Conservation (phyloP, 148 eudicot genomes). For the Oxyria digyna region DNA sequence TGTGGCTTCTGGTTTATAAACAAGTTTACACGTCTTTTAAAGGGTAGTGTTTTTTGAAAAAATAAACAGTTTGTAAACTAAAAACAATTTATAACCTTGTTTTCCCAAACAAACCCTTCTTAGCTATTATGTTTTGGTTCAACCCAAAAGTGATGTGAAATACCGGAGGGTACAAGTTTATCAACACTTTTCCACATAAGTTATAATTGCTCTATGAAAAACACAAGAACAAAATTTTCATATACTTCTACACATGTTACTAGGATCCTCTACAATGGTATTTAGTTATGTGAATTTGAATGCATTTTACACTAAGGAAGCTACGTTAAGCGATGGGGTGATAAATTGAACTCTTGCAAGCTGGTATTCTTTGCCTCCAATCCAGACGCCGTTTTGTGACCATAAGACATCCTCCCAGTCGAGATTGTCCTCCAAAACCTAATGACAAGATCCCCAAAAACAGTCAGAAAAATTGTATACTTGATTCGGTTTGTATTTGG, state of each 20-base stretch:
- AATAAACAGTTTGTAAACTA: too few relatives aligned
- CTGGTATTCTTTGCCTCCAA: constrained; percentile 48
- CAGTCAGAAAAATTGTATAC: neutral
- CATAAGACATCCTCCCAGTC: constrained; percentile 74
- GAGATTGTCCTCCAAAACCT: constrained; percentile 58
- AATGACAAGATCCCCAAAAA: neutral
- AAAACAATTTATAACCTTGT: too few relatives aligned
- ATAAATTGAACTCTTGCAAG: constrained; percentile 57
- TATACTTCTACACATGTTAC: neutral
- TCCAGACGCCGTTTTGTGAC: constrained; percentile 60
- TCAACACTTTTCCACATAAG: too few relatives aligned
- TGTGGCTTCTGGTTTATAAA: too few relatives aligned
- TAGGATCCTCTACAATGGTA: neutral
- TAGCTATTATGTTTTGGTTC: too few relatives aligned
- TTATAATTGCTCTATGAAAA: neutral
- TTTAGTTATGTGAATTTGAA: neutral
- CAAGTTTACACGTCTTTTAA: too few relatives aligned
- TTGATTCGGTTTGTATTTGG: neutral
- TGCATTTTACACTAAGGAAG: constrained; percentile 5
- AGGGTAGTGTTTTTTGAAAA: too few relatives aligned
- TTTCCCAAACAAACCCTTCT: too few relatives aligned
- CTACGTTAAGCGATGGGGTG: neutral
- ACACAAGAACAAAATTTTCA: neutral
- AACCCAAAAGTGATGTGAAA: too few relatives aligned
- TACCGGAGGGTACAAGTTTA: too few relatives aligned